Evolutionary conservation across 1,139 yeast genomes (phyloP), one percentile per base, ranked within the genome.

Genomic region (Meyerozyma athensensis): DNA sequence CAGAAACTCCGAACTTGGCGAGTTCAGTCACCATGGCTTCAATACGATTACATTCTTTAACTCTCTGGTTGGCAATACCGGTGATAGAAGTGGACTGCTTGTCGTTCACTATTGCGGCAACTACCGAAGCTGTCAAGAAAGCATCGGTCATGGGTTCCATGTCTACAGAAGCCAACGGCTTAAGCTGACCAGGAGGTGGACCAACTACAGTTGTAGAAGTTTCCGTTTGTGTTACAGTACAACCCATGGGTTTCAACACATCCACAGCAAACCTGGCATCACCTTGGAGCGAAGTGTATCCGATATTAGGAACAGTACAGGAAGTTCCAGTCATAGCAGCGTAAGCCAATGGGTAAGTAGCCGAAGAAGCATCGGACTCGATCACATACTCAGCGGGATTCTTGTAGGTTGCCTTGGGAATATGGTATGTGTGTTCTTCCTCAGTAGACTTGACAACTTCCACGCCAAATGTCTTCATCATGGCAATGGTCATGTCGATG

Each of bases 141-240:
- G 98, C 98, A 63, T 92, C 99, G 0, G 99, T 92, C 98, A 92
- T 92, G 39, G 98, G 98, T 62, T 92, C 98, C 98, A 92, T 94
- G 58, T 94, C 97, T 41, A 92, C 83, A 45, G 72, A 77, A 10
- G 79, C 68, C 45, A 92, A 68, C 9, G 96, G 87, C 51, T 71
- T 75, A 48, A 92, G 71, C 3, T 63, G 49, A 10, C 95, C 94
- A 30, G 65, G 61, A 21, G 83, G 71, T 7, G 97, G 96, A 31
- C 97, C 98, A 33, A 83, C 79, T 4, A 94, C 97, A 1, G 97
- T 87, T 1, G 98, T 92, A 2, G 95, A 80, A 2, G 83, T 77
- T 1, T 76, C 80, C 2, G 94, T 79, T 66, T 94, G 98, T 34
- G 63, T 72, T 20, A 92, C 98, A 9, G 59, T 65, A 63, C 98